Conservation (phyloP, 1,284 basidiomycete species). For the Thecaphora thlaspeos region DNA sequence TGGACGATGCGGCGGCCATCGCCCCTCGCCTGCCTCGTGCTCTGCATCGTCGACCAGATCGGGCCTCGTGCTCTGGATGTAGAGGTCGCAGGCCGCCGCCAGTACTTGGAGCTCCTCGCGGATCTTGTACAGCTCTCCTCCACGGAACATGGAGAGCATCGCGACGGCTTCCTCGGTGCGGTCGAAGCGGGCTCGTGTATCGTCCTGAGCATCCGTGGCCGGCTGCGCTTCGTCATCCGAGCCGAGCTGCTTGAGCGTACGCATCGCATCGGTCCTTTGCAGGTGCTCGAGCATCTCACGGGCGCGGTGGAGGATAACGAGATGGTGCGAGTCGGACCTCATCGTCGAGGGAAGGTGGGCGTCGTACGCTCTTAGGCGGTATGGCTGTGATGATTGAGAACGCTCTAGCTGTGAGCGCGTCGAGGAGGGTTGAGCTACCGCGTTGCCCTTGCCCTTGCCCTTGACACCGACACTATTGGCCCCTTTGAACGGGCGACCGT, state of each 20-base stretch:
- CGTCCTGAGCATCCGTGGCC: neutral
- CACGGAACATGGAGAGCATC: slow-evolving; percentile 32
- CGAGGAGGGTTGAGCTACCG: neutral
- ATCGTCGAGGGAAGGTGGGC: slow-evolving; percentile 20
- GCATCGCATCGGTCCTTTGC: slow-evolving; percentile 35
- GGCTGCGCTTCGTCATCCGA: no score
- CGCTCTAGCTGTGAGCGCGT: neutral
- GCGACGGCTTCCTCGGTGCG: slow-evolving; percentile 17
- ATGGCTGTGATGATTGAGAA: slow-evolving; percentile 2
- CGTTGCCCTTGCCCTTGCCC: neutral
- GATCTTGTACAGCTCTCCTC: slow-evolving; percentile 22
- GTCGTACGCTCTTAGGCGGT: slow-evolving; percentile 24
- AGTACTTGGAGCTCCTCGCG: slow-evolving; percentile 27
- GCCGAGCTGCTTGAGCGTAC: slow-evolving; percentile 4
- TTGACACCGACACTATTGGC: no score
- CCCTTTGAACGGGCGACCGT: no score
- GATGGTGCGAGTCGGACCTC: slow-evolving; percentile 30
- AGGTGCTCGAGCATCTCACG: slow-evolving; percentile 38
- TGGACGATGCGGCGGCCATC: no score
- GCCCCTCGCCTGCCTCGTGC: no score
- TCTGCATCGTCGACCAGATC: neutral
- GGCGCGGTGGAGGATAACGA: slow-evolving; percentile 24
- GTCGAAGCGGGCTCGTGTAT: neutral
- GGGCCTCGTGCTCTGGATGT: slow-evolving; percentile 13
- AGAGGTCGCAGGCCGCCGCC: slow-evolving; percentile 34